These are phyloP conservation scores for Ricinus communis DNA, from an alignment of 345 rosid species.

Conservation along the genomic window DNA sequence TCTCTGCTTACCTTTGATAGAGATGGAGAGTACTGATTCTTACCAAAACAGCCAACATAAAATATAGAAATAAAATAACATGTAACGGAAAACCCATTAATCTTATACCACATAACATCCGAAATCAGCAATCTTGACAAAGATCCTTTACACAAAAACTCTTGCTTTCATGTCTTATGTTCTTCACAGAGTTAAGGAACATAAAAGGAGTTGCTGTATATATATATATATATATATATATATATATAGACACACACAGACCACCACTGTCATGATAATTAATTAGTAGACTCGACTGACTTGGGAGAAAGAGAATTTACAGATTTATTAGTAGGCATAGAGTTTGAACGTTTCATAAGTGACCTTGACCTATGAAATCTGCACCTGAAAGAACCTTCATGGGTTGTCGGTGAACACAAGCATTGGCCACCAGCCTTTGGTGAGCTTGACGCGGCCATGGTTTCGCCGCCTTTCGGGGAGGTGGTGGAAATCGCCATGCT, in stretches of 20 bases:
- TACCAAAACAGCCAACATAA: no score
- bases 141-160: not conserved
- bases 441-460: not conserved
- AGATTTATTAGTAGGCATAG: constrained; percentile 44
- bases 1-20: no score
- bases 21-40: no score
- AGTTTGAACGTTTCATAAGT: constrained; percentile 49
- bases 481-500: constrained; percentile 27
- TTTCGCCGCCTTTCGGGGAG: constrained; percentile 34
- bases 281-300: constrained; percentile 18
- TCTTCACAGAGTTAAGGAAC: not conserved
- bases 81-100: no score
- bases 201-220: not conserved
- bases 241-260: no score
- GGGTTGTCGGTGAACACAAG: constrained; percentile 71
- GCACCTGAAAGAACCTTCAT: constrained; percentile 71
- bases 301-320: constrained; percentile 24
- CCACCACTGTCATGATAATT: no score
- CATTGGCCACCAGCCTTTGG: constrained; percentile 44
- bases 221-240: not conserved
- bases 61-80: no score
- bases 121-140: not conserved
- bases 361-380: constrained; percentile 48
- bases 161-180: not conserved
- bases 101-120: not conserved